phyloP scores from a whole-genome alignment of 2,329 filamentous ascomycete species.

The Aspergillus melleus region DNA sequence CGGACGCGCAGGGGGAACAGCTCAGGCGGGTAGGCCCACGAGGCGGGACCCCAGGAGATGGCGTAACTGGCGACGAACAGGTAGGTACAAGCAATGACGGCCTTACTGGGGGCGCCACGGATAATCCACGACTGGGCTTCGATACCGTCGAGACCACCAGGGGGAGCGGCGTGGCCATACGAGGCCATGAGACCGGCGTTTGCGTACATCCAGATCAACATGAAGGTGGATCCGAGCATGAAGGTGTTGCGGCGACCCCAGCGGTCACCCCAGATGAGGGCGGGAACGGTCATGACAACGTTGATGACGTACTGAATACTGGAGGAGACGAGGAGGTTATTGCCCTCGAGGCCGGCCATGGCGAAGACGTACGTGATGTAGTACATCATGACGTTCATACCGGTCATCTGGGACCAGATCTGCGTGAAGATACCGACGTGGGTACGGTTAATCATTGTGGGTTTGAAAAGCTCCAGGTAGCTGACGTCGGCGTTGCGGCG shows the following conservation, averaged over 20 bases:
- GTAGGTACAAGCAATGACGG: constrained; percentile 70
- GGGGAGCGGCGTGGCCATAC: constrained; percentile 39
- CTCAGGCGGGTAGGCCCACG: constrained; percentile 62
- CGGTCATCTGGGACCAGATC: constrained; percentile 74
- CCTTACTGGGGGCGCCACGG: constrained; percentile 54
- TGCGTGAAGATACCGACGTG: constrained; percentile 72
- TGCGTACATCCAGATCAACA: constrained; percentile 51
- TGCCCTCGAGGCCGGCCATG: constrained; percentile 65
- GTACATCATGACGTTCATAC: constrained; percentile 76
- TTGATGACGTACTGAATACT: constrained; percentile 78
- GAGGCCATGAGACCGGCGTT: constrained; percentile 44
- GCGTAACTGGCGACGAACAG: constrained; percentile 72
- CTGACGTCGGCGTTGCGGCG: constrained; percentile 66
- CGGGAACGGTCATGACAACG: constrained; percentile 74
- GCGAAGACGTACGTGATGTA: constrained; percentile 66
- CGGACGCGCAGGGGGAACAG: constrained; percentile 63
- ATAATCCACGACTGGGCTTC: constrained; percentile 42
- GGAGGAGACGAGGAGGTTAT: constrained; percentile 64
- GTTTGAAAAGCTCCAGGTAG: constrained; percentile 71
- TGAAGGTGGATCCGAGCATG: constrained; percentile 63
- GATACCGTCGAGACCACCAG: constrained; percentile 39
- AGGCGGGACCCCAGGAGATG: constrained; percentile 62
- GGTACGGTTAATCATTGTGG: constrained; percentile 71
- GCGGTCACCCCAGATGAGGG: constrained; percentile 72
- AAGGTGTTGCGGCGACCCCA: constrained; percentile 72